Conservation (phyloP, 2,329 filamentous ascomycete species). For the Pseudogymnoascus sp. region DNA sequence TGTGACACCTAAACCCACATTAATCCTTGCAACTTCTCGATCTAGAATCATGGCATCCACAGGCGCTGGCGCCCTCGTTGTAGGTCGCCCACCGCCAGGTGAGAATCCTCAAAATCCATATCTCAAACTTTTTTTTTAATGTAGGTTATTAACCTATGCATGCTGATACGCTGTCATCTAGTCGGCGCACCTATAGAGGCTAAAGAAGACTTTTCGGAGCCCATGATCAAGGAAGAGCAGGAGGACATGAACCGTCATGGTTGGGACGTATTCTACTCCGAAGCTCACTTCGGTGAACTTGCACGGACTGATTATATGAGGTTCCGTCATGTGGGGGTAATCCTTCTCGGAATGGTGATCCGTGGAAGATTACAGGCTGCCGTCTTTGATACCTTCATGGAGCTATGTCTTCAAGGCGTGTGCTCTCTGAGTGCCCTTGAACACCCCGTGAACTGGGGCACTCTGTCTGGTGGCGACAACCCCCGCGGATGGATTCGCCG, state of each 20-base stretch:
- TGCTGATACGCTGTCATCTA: not conserved
- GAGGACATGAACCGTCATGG: not conserved
- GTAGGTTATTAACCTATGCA: not conserved
- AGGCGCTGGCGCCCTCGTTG: not conserved
- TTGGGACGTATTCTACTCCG: not conserved
- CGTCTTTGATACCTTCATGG: not conserved
- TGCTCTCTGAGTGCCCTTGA: not conserved
- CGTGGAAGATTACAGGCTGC: not conserved
- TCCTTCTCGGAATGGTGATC: not conserved
- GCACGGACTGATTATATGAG: not conserved
- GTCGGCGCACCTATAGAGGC: not conserved
- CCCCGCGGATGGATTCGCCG: not conserved
- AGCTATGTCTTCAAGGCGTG: not conserved
- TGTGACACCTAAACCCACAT: not conserved
- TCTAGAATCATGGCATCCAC: not conserved
- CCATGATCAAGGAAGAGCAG: not conserved
- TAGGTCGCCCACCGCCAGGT: not conserved
- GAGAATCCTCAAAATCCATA: not conserved
- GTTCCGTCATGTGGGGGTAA: not conserved
- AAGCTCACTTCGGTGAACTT: not conserved
- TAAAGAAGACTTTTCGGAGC: not conserved
- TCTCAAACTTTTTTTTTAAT: not conserved
- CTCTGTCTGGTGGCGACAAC: not conserved
- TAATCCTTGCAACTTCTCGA: not conserved
- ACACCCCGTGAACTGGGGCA: not conserved